Evolutionary conservation across 2,329 filamentous ascomycete species (phyloP).

Genomic region (Exophiala sp.): DNA sequence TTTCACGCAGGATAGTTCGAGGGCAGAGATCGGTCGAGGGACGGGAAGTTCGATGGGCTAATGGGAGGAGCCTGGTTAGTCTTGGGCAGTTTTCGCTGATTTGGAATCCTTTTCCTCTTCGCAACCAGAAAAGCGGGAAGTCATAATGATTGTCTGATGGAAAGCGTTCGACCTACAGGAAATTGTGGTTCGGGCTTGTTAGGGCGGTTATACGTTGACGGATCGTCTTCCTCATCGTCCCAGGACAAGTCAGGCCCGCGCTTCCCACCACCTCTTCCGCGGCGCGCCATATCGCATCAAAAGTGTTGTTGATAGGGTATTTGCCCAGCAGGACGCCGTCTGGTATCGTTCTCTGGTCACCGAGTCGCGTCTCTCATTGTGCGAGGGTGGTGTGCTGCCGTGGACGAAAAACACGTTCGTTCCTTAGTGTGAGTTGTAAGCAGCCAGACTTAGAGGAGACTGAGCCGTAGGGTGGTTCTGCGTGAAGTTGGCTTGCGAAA

Average conservation of each 20-base stretch:
- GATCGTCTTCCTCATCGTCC: slow-evolving; percentile 35
- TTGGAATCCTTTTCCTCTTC: background rate
- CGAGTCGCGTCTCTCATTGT: background rate
- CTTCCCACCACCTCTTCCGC: slow-evolving; percentile 33
- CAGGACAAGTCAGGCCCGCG: slow-evolving; percentile 37
- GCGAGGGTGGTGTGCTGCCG: background rate
- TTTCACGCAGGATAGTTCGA: slow-evolving; percentile 46
- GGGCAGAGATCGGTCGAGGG: slow-evolving; percentile 14
- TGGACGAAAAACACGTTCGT: too few relatives aligned
- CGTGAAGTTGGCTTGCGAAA: too few relatives aligned
- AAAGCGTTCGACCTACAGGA: slow-evolving; percentile 17
- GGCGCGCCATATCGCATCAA: slow-evolving; percentile 29
- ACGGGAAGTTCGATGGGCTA: slow-evolving; percentile 18
- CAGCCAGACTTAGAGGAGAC: too few relatives aligned
- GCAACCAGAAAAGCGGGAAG: background rate
- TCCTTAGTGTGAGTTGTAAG: too few relatives aligned
- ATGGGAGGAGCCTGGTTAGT: background rate
- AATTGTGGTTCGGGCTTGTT: slow-evolving; percentile 25
- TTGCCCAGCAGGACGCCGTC: too few relatives aligned
- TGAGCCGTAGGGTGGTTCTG: too few relatives aligned
- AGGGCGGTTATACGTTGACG: slow-evolving; percentile 37
- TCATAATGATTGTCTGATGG: background rate
- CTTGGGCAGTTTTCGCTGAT: too few relatives aligned
- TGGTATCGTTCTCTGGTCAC: background rate
- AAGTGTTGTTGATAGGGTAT: too few relatives aligned